phyloP scores from a whole-genome alignment of 768 basidiomycete genomes.

The Lactarius sp. region DNA sequence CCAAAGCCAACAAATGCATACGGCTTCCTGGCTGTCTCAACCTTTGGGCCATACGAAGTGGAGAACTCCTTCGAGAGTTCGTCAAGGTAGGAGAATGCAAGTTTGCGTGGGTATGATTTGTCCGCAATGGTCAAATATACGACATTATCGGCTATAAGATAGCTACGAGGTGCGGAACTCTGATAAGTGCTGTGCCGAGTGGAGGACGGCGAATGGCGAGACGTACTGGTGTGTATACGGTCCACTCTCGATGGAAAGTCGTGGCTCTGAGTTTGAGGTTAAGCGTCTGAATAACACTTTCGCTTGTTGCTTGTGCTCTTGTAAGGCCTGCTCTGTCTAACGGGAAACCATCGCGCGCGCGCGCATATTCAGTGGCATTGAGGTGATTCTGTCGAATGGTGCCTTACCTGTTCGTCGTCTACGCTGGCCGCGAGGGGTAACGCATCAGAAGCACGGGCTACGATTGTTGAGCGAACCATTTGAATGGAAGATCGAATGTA shows the following conservation, averaged over 20 bases:
- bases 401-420: constrained; percentile 87
- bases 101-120: constrained; percentile 94
- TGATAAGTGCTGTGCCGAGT: neutral
- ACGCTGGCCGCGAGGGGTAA: constrained; percentile 93
- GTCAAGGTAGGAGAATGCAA: constrained; percentile 95
- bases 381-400: neutral
- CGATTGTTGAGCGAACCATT: constrained; percentile 86
- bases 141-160: constrained; percentile 91
- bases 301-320: constrained; percentile 98
- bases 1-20: constrained; percentile 99
- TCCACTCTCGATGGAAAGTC: constrained; percentile 95
- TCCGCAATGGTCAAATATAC: constrained; percentile 94
- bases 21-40: constrained; percentile 90
- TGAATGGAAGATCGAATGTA: neutral
- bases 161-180: constrained; percentile 46
- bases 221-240: constrained; percentile 94
- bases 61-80: constrained; percentile 96
- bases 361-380: constrained; percentile 12
- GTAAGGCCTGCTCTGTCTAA: constrained; percentile 88
- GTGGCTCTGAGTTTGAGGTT: constrained; percentile 89
- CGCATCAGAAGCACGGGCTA: constrained; percentile 80
- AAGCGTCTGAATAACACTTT: constrained; percentile 95
- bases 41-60: constrained; percentile 86
- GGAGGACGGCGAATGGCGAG: neutral
- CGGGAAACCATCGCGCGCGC: neutral